Evolutionary conservation across 2,329 filamentous ascomycete species (phyloP), one percentile per base, ranked within the genome.

Genomic region (Hypoxylon sp.): DNA sequence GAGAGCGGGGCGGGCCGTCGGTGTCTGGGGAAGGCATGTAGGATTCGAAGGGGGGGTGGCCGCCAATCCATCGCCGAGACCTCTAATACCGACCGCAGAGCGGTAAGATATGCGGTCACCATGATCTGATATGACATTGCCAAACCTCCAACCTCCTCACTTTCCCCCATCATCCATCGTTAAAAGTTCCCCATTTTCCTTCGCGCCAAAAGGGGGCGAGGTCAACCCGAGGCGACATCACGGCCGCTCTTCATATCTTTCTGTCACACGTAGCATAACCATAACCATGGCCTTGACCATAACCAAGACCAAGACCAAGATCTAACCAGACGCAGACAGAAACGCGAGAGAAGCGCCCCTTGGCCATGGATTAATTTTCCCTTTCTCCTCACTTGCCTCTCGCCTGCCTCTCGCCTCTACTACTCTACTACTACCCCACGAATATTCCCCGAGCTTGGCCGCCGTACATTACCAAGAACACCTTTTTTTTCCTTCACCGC

Each of bases 361-460:
- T 55, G 19, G 11, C 24, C 24, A 27, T 3, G 24, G 24, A 27
- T 55, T 29, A 27, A n/a, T 29, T 50, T 60, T 39, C 19, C 3
- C 32, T 54, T 57, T 54, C 60, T 56, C 62, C 54, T 67, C 56
- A 48, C 59, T 48, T 35, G 15, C 27, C 48, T 48, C 50, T 47
- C 21, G 17, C 35, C 39, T 47, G 31, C 46, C 19, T 51, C 51
- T 3, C 24, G 24, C 3, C 24, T 27, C 24, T 27, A 27, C 24
- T 27, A 27, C 24, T 58, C 51, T 55, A 7, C 46, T 50, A 10
- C 46, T 51, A 69, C 68, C 68, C 68, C 68, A 70, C 68, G 68
- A 61, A 68, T 65, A 70, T 68, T 68, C 54, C 64, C 68, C 68
- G 68, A 68, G 35, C 62, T 68, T 68, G 56, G 62, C 63, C 63